Evolutionary conservation across 371 early-diverging fungal genomes (phyloP).

Genomic region (Haplosporangium sp.): DNA sequence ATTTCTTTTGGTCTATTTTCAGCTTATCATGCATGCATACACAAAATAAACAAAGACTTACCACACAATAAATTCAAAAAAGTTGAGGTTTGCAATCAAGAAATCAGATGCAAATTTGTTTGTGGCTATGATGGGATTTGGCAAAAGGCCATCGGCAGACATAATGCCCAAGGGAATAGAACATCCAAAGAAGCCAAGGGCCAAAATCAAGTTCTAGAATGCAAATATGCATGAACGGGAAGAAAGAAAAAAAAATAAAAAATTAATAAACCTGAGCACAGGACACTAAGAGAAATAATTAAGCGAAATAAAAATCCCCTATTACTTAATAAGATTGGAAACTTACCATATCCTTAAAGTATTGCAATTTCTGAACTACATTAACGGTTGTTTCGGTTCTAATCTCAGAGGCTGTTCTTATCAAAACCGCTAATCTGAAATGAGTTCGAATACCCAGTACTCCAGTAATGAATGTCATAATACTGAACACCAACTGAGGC

Average conservation of each 20-base stretch:
- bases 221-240: neutral
- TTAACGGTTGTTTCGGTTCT: slow-evolving; percentile 23
- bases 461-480: slow-evolving; percentile 22
- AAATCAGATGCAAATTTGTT: slow-evolving; percentile 47
- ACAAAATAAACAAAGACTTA: slow-evolving; percentile 6
- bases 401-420: slow-evolving; percentile 12
- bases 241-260: neutral
- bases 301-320: neutral
- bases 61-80: slow-evolving; percentile 43
- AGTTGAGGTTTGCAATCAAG: slow-evolving; percentile 40
- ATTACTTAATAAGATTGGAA: neutral
- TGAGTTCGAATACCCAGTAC: slow-evolving; percentile 33
- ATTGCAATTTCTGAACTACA: slow-evolving; percentile 32
- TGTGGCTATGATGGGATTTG: slow-evolving; percentile 19
- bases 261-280: neutral
- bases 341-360: slow-evolving; percentile 46
- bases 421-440: slow-evolving; percentile 14
- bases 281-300: too few species aligned
- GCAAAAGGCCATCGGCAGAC: slow-evolving; percentile 25
- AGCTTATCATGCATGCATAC: neutral
- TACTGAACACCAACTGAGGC: slow-evolving; percentile 37
- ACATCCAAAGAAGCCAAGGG: slow-evolving; percentile 25
- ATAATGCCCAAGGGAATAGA: slow-evolving; percentile 27
- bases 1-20: slow-evolving; percentile 3
- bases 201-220: slow-evolving; percentile 31